phyloP scores from a whole-genome alignment of 2,329 filamentous ascomycete species.

The Ceratocystis cubensis region DNA sequence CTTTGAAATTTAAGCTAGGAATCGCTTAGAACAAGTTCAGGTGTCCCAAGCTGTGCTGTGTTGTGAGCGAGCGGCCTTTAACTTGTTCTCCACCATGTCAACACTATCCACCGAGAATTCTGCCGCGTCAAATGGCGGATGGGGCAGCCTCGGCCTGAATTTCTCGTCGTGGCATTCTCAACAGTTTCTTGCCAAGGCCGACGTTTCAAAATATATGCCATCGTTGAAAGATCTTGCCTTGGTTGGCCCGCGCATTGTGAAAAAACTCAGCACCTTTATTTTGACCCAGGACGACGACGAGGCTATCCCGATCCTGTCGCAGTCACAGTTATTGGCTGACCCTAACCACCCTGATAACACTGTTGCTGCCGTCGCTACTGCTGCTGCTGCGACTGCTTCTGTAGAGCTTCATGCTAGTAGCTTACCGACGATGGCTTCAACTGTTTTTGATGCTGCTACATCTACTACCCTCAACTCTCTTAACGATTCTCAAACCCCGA shows the following conservation, averaged over 20 bases:
- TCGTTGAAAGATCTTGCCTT: conserved; percentile 56
- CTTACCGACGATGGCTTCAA: conserved; percentile 9
- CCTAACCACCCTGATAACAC: neutral
- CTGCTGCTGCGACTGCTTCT: neutral
- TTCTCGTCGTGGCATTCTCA: conserved; percentile 37
- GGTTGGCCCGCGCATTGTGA: conserved; percentile 57
- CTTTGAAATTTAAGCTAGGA: neutral
- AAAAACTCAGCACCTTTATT: conserved; percentile 53
- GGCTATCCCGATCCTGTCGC: conserved; percentile 21
- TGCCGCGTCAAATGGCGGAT: neutral
- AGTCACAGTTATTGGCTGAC: neutral
- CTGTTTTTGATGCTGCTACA: neutral
- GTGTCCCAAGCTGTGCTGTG: neutral
- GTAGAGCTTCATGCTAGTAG: neutral
- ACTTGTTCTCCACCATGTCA: neutral
- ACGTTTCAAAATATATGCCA: conserved; percentile 48
- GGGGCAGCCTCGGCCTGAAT: conserved; percentile 26
- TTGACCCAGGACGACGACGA: conserved; percentile 25
- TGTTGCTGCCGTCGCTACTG: neutral
- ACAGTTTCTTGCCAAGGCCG: conserved; percentile 31
- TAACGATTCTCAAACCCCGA: neutral
- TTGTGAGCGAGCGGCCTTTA: neutral
- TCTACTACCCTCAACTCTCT: conserved; percentile 12
- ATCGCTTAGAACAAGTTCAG: neutral
- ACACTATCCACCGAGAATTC: conserved; percentile 3